phyloP scores from a whole-genome alignment of 2,329 filamentous ascomycete genomes.

The Hyphodiscus sp. region DNA sequence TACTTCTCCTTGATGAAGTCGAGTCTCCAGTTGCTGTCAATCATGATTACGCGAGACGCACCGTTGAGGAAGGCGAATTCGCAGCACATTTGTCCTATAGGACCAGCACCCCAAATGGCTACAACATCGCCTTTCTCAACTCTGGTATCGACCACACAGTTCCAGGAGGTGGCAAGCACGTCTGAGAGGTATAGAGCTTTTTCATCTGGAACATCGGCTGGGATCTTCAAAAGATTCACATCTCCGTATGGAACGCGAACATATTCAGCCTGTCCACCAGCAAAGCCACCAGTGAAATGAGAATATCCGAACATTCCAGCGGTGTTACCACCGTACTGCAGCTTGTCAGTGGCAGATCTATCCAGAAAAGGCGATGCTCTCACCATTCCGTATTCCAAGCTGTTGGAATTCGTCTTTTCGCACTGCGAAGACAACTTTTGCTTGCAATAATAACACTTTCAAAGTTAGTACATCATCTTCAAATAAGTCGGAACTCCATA shows the following conservation, averaged over 20 bases:
- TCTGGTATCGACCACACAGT: slow-evolving; percentile 75
- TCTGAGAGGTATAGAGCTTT: slow-evolving; percentile 74
- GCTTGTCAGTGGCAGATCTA: not conserved
- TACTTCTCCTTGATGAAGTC: slow-evolving; percentile 60
- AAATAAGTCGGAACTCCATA: slow-evolving; percentile 31
- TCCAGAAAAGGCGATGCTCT: not conserved
- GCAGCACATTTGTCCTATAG: slow-evolving; percentile 78
- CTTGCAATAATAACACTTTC: slow-evolving; percentile 67
- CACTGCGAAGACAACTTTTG: slow-evolving; percentile 75
- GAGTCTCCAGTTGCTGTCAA: slow-evolving; percentile 67
- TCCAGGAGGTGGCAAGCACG: slow-evolving; percentile 72
- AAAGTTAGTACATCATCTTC: not conserved
- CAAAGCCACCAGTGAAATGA: slow-evolving; percentile 80
- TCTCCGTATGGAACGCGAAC: slow-evolving; percentile 75
- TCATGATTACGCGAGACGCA: slow-evolving; percentile 68
- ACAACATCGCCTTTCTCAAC: slow-evolving; percentile 73
- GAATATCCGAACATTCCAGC: slow-evolving; percentile 69
- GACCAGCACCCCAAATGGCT: slow-evolving; percentile 79
- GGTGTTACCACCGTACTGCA: slow-evolving; percentile 63
- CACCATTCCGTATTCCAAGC: slow-evolving; percentile 58
- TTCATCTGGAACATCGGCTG: slow-evolving; percentile 75
- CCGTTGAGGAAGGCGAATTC: slow-evolving; percentile 70
- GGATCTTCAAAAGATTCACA: slow-evolving; percentile 73
- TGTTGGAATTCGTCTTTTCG: slow-evolving; percentile 72
- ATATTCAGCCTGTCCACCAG: slow-evolving; percentile 83